phyloP scores from a whole-genome alignment of 176 grass and related monocot species.

The Musa itinerans region DNA sequence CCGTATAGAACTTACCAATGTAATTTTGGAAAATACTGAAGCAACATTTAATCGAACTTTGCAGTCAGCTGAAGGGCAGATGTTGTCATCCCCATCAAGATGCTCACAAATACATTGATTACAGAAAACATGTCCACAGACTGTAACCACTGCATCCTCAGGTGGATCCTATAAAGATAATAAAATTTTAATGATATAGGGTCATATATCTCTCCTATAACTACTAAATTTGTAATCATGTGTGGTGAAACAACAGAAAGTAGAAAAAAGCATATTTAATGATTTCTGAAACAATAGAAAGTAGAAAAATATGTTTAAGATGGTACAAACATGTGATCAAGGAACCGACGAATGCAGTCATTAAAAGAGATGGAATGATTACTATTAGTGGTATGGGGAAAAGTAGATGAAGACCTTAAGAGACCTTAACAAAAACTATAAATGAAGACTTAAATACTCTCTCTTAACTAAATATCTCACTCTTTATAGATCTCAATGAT shows the following conservation, averaged over 20 bases:
- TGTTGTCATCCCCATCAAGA: constrained; percentile 71
- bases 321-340: no score
- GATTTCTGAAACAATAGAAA: no score
- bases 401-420: no score
- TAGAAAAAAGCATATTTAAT: not conserved
- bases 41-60: constrained; percentile 46
- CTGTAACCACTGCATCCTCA: constrained; percentile 88
- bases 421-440: no score
- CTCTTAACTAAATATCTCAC: no score
- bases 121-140: constrained; percentile 91
- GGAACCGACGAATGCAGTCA: no score
- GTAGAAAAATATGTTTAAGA: no score
- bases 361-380: no score
- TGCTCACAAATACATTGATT: constrained; percentile 88
- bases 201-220: not conserved
- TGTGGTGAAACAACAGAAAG: not conserved
- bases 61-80: constrained; percentile 62
- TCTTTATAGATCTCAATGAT: no score
- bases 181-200: not conserved
- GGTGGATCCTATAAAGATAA: constrained; percentile 57
- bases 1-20: constrained; percentile 56
- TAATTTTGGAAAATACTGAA: constrained; percentile 74
- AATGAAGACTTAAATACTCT: no score
- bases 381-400: no score
- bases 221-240: not conserved